Evolutionary conservation across 169 alveolate genomes (phyloP), one percentile per base, ranked within the genome.

Genomic region (Toxoplasma gondii): DNA sequence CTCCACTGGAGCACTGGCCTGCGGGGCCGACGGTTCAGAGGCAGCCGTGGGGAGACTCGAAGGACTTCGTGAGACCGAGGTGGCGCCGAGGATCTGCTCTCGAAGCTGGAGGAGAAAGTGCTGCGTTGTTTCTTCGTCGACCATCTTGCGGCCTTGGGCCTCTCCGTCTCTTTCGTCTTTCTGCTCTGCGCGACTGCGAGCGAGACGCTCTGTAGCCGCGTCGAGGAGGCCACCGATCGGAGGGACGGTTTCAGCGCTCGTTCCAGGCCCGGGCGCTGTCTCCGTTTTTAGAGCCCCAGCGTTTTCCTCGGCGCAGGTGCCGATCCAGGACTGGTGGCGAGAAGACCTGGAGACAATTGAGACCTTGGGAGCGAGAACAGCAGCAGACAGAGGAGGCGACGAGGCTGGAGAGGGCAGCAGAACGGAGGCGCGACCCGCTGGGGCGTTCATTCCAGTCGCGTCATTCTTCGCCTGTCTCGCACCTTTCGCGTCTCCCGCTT

Each of bases 91-190:
- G 84, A 74, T 17, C 24, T 74, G 38, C 27, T 74, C 84, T 9
- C 84, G 84, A 27, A 74, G 84, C 84, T 74, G 84, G 27, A 10
- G 84, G 9, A 74, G 84, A 31, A 74, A n/a, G 17, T 36, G 84
- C 38, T 74, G 84, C 43, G 12, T 22, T 7, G 49, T n/a, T n/a
- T n/a, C n/a, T 41, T 12, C 43, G n/a, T 74, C 84, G 84, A 12
- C 84, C 43, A 1, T 74, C 27, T 36, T 74, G 31, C 12, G 36
- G 39, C n/a, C 43, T 74, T 74, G 45, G 39, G 2, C 44, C 27
- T 36, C n/a, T 44, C 43, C 84, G 27, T 1, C 22, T 49, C 12
- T 49, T 49, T 12, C 58, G 4, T 4, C 12, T 49, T 12, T 49
- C 84, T 17, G 39, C 9, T 36, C n/a, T 16, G 44, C 44, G 1